These are phyloP conservation scores for Quercus parvula DNA, from an alignment of 306 rosid genomes.

Conservation along the genomic window DNA sequence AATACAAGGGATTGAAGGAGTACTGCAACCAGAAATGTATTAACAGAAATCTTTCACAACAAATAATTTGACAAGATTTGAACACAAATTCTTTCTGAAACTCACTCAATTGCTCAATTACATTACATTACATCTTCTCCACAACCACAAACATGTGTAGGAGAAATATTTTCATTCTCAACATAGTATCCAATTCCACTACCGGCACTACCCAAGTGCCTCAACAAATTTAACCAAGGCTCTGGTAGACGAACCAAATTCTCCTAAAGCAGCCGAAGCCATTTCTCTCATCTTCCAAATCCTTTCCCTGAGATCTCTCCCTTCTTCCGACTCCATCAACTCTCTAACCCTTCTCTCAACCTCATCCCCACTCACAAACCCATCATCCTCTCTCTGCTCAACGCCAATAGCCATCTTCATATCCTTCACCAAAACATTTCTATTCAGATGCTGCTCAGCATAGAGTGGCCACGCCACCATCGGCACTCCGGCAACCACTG, in stretches of 20 bases:
- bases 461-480: slow-evolving; percentile 43
- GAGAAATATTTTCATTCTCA: too few relatives aligned
- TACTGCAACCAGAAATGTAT: too few relatives aligned
- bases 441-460: slow-evolving; percentile 40
- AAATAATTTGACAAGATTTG: too few relatives aligned
- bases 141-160: too few relatives aligned
- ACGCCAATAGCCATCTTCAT: slow-evolving; percentile 29
- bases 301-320: slow-evolving; percentile 19
- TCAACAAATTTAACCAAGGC: slow-evolving; percentile 10
- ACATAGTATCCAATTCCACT: background rate
- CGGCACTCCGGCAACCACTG: slow-evolving; percentile 31
- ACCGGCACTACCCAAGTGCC: background rate
- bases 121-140: too few relatives aligned
- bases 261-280: slow-evolving; percentile 17
- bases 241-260: slow-evolving; percentile 24
- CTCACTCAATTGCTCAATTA: too few relatives aligned
- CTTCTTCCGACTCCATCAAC: slow-evolving; percentile 32
- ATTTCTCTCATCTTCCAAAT: slow-evolving; percentile 18
- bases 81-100: too few relatives aligned
- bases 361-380: slow-evolving; percentile 31
- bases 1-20: too few relatives aligned
- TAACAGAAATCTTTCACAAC: too few relatives aligned
- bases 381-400: slow-evolving; percentile 29
- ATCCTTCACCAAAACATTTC: slow-evolving; percentile 26
- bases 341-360: slow-evolving; percentile 27